Evolutionary conservation across 2,329 filamentous ascomycete genomes (phyloP).

Genomic region (Allantophomopsis lycopodina): DNA sequence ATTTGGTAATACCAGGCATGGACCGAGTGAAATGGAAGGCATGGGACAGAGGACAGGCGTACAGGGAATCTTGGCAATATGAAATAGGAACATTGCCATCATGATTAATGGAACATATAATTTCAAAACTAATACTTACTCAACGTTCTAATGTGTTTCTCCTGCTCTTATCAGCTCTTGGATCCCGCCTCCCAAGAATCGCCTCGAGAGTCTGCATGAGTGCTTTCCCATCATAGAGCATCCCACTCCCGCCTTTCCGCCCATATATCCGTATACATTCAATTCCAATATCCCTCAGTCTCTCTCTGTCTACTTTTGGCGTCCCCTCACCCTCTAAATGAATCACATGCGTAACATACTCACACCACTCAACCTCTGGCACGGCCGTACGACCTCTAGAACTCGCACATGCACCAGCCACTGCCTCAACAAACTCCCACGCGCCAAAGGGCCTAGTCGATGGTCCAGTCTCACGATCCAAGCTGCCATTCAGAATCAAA

Average conservation of each 20-base stretch:
- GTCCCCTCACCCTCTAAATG: conserved; percentile 61
- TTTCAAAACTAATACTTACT: no score
- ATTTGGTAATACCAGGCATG: no score
- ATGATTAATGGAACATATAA: no score
- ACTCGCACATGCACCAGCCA: conserved; percentile 50
- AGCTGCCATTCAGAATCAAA: conserved; percentile 61
- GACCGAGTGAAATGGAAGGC: no score
- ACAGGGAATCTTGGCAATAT: no score
- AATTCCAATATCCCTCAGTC: conserved; percentile 54
- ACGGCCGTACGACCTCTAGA: conserved; percentile 9
- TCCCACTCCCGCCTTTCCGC: conserved; percentile 40
- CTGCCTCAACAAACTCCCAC: conserved; percentile 68
- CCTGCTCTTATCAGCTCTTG: conserved; percentile 33
- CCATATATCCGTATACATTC: conserved; percentile 69
- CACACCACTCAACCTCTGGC: conserved; percentile 33
- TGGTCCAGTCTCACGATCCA: conserved; percentile 80
- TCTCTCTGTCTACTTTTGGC: conserved; percentile 55
- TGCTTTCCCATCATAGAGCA: conserved; percentile 64
- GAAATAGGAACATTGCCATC: no score
- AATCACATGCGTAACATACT: conserved; percentile 74
- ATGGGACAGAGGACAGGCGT: no score
- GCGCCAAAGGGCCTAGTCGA: conserved; percentile 51
- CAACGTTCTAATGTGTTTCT: conserved; percentile 38
- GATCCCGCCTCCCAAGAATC: conserved; percentile 54
- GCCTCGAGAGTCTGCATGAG: conserved; percentile 64